These are phyloP conservation scores for Pyrenochaeta sp. DNA, from an alignment of 2,329 filamentous ascomycete species.

Conservation along the genomic window DNA sequence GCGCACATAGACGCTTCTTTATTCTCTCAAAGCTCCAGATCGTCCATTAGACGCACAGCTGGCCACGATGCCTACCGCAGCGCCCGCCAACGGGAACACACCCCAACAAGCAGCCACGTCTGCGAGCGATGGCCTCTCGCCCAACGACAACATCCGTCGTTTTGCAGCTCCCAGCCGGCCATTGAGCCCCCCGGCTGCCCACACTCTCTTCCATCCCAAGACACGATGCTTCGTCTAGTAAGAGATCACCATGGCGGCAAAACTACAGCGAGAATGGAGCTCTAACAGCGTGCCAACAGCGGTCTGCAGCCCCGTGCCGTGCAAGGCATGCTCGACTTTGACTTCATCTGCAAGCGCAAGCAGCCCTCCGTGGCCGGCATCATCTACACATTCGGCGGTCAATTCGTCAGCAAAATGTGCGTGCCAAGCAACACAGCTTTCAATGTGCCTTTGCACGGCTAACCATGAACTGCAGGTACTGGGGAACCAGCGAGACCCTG, in stretches of 20 bases:
- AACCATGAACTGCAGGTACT: constrained; percentile 70
- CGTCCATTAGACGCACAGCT: constrained; percentile 30
- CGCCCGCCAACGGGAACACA: constrained; percentile 44
- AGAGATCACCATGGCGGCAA: constrained; percentile 46
- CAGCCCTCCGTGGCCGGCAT: constrained; percentile 97
- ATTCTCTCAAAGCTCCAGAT: constrained; percentile 5
- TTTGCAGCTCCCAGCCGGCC: constrained; percentile 93
- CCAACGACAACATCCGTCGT: constrained; percentile 98
- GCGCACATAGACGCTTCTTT: constrained; percentile 12
- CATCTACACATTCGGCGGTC: constrained; percentile 99
- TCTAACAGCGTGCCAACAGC: constrained; percentile 54
- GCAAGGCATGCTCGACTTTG: constrained; percentile 85
- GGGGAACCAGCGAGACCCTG: constrained; percentile 98
- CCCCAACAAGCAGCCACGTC: constrained; percentile 42
- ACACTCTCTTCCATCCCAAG: constrained; percentile 98
- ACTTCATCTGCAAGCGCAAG: constrained; percentile 99
- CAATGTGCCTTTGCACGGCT: constrained; percentile 14
- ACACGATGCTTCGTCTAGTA: constrained; percentile 99
- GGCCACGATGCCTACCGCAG: constrained; percentile 56
- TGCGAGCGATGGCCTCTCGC: constrained; percentile 63
- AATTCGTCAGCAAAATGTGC: constrained; percentile 99
- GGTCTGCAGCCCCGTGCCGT: constrained; percentile 88
- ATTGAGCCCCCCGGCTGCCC: constrained; percentile 84
- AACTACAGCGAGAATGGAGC: constrained; percentile 2
- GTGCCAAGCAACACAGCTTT: constrained; percentile 37